Percentiles rank a stretch among this genome's conserved stretches.
These are phyloP conservation scores for Phialophora tarda DNA, from an alignment of 2,329 filamentous ascomycete genomes.

Conservation along the genomic window DNA sequence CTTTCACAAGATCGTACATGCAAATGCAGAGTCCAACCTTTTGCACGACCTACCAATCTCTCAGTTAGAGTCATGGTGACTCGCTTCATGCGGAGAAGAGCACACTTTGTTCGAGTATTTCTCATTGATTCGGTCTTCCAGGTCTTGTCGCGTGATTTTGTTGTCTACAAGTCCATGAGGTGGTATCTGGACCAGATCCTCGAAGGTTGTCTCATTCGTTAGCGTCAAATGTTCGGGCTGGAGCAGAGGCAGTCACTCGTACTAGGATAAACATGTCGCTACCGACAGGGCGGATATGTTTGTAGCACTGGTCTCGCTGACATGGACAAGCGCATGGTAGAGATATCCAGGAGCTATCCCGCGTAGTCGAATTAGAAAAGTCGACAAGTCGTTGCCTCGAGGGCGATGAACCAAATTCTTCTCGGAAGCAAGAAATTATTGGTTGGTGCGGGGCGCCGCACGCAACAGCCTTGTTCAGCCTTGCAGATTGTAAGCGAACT, in stretches of 20 bases:
- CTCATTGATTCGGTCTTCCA: constrained; percentile 95
- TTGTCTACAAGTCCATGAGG: constrained; percentile 78
- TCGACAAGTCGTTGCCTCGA: not conserved
- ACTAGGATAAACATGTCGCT: constrained; percentile 42
- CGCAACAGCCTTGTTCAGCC: constrained; percentile 6
- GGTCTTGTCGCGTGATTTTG: constrained; percentile 71
- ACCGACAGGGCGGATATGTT: constrained; percentile 6
- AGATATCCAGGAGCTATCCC: not conserved
- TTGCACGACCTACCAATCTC: constrained; percentile 72
- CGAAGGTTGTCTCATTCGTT: constrained; percentile 76
- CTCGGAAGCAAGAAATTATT: constrained; percentile 3
- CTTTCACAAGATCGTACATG: constrained; percentile 86
- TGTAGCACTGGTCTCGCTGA: not conserved
- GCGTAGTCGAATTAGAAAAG: not conserved
- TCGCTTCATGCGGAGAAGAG: not conserved
- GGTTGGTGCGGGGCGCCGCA: constrained; percentile 3
- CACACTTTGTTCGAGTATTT: constrained; percentile 92
- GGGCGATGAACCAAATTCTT: not conserved
- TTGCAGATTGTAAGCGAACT: constrained; percentile 4
- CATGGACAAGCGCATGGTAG: constrained; percentile 16
- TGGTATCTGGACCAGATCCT: constrained; percentile 90
- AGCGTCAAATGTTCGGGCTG: constrained; percentile 12
- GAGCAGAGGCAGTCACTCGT: constrained; percentile 13
- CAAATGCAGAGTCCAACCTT: constrained; percentile 93
- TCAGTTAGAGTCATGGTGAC: not conserved